These are phyloP conservation scores for Colletotrichum salicis DNA, from an alignment of 2,329 filamentous ascomycete genomes.

Conservation along the genomic window DNA sequence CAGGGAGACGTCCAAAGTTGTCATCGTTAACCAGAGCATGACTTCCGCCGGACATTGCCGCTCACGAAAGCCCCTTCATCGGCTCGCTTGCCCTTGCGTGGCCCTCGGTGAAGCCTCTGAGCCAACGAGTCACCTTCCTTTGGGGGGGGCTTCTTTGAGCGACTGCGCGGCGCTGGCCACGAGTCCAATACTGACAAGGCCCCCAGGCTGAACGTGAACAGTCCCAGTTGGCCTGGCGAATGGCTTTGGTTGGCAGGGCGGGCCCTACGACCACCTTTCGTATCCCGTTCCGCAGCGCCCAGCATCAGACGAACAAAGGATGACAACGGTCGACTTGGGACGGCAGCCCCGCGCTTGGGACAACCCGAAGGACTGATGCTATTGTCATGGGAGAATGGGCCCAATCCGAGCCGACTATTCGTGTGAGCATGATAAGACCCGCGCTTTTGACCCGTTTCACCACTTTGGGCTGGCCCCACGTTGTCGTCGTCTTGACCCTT, in stretches of 20 bases:
- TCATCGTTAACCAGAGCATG: background rate
- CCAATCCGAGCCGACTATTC: constrained; percentile 5
- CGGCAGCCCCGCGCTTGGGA: constrained; percentile 23
- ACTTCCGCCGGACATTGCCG: constrained; percentile 16
- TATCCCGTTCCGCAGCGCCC: background rate
- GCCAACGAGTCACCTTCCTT: constrained; percentile 27
- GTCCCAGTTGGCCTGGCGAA: constrained; percentile 15
- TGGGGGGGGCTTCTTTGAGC: background rate
- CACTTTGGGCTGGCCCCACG: constrained; percentile 25
- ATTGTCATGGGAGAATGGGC: constrained; percentile 11
- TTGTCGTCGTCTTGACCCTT: constrained; percentile 6
- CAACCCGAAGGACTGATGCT: constrained; percentile 18
- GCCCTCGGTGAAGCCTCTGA: constrained; percentile 6
- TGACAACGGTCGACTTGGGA: constrained; percentile 21
- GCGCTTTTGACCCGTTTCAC: constrained; percentile 24
- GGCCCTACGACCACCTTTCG: background rate
- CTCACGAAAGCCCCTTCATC: background rate
- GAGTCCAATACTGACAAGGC: constrained; percentile 2
- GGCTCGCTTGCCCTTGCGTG: background rate
- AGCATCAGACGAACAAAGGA: constrained; percentile 31
- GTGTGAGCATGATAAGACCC: constrained; percentile 11
- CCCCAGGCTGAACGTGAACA: background rate
- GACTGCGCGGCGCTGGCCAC: background rate
- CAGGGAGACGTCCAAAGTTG: constrained; percentile 9
- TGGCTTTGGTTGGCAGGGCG: background rate